Evolutionary conservation across 345 rosid species (phyloP), one percentile per base, ranked within the genome.

Genomic region (Dipteronia dyeriana): DNA sequence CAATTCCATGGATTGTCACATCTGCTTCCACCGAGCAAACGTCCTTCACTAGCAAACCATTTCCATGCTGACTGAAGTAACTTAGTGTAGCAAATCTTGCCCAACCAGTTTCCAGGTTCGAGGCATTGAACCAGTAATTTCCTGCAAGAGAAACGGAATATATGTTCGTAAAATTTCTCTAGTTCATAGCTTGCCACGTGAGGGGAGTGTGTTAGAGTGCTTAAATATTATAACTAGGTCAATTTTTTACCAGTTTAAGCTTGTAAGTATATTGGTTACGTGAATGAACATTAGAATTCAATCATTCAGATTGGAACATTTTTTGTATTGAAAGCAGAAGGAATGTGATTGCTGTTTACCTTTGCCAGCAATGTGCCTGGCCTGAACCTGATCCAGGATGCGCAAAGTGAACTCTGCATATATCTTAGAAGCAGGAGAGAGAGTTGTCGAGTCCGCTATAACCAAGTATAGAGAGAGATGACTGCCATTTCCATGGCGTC

Each of bases 21-120:
- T 84, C 87, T 25, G 85, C 88, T 53, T 84, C 86, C 63, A 86
- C 84, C 10, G 66, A 0, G 78, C 88, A 82, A 3, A 17, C 60
- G 66, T 83, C 88, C 47, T 75, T 71, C 66, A 73, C 72, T 45
- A 83, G 74, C 43, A 64, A 77, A 26, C 85, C 83, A 19, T 29
- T 6, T n/a, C 68, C 39, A 0, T 77, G 41, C 1, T 19, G 23
- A 29, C 71, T 5, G 41, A 88, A 75, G 29, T n/a, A 63, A 14
- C 23, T 41, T 3, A 65, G 75, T 3, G 87, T 73, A n/a, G 80
- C 19, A 60, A 74, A 88, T 63, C 62, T 68, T 26, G 67, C 29
- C 89, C 85, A 82, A 56, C 89, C 88, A 3, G 43, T 41, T 66
- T 78, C 76, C 29, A 0, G 19, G 61, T 56, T 83, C 5, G 86